Evolutionary conservation across 164 flowering plant species (phyloP).

Genomic region (Dillenia suffruticosa): DNA sequence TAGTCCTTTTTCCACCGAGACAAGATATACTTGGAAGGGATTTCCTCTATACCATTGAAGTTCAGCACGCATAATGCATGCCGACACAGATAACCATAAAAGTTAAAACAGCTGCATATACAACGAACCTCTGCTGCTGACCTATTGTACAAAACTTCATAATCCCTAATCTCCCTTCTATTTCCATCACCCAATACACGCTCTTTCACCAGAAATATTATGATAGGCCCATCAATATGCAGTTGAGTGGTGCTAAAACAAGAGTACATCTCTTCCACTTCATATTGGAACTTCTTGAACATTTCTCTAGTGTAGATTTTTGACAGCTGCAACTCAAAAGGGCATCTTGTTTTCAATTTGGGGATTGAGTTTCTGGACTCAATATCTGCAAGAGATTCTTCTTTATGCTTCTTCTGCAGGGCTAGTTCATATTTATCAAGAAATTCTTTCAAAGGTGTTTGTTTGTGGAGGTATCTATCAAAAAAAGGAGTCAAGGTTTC

Average conservation of each 20-base stretch:
- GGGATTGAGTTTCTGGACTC: constrained; percentile 33
- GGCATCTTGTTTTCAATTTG: constrained; percentile 29
- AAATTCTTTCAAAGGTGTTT: constrained; percentile 34
- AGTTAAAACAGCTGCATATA: constrained; percentile 45
- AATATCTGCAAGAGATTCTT: constrained; percentile 37
- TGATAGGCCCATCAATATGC: constrained; percentile 26
- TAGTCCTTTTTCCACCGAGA: constrained; percentile 47
- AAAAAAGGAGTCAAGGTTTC: constrained; percentile 23
- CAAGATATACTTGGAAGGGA: constrained; percentile 44
- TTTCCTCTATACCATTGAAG: constrained; percentile 44
- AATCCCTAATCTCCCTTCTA: constrained; percentile 31
- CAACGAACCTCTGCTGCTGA: constrained; percentile 38
- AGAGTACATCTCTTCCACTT: constrained; percentile 46
- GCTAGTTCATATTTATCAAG: constrained; percentile 32
- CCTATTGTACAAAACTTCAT: constrained; percentile 38
- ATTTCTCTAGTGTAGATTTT: constrained; percentile 42
- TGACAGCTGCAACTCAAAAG: constrained; percentile 44
- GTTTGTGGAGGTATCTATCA: constrained; percentile 27
- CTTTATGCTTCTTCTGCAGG: constrained; percentile 20
- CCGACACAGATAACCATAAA: constrained; percentile 46
- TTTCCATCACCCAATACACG: constrained; percentile 28
- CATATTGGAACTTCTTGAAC: constrained; percentile 33
- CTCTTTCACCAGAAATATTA: constrained; percentile 39
- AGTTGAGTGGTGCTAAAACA: constrained; percentile 33
- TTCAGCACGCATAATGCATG: constrained; percentile 43